A percentile compares a stretch with the other conserved stretches of the same genome.
These are phyloP conservation scores for Agrocybe praecox DNA, from an alignment of 768 basidiomycete genomes.

Conservation along the genomic window DNA sequence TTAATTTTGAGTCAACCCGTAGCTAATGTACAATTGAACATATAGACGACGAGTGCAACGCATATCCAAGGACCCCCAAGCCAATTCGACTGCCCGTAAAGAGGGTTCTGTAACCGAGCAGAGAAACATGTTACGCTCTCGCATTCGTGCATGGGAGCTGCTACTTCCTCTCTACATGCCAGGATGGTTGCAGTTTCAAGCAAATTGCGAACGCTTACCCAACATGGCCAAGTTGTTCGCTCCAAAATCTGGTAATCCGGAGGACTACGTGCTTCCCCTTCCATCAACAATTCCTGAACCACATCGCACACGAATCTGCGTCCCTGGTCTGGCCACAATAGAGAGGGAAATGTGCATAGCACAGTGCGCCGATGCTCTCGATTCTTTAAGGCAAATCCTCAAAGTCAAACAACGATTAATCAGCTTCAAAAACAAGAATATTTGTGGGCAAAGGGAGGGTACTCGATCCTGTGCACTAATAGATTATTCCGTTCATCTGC, in stretches of 20 bases:
- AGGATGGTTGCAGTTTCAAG: conserved; percentile 5
- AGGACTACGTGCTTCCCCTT: conserved; percentile 6
- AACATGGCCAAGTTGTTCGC: not conserved
- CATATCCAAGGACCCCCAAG: too few species aligned
- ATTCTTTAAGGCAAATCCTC: conserved; percentile 1
- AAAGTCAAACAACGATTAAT: conserved; percentile 10
- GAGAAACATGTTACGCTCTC: not conserved
- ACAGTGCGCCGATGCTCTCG: conserved; percentile 10
- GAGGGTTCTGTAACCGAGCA: not conserved
- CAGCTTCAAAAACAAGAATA: conserved; percentile 7
- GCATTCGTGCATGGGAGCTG: not conserved
- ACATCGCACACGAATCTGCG: not conserved
- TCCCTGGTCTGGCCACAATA: not conserved
- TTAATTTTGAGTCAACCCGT: conserved; percentile 1
- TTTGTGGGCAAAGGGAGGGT: conserved; percentile 1
- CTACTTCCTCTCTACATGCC: conserved; percentile 13
- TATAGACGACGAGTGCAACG: too few species aligned
- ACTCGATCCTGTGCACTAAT: conserved; percentile 5
- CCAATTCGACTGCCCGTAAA: not conserved
- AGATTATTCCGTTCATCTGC: conserved; percentile 8
- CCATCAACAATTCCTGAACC: conserved; percentile 1
- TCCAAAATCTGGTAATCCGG: not conserved
- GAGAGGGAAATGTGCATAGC: conserved; percentile 7
- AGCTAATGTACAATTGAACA: not conserved
- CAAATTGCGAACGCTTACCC: not conserved